phyloP scores from a whole-genome alignment of 2,329 filamentous ascomycete genomes.

The Pseudocercospora ulei region DNA sequence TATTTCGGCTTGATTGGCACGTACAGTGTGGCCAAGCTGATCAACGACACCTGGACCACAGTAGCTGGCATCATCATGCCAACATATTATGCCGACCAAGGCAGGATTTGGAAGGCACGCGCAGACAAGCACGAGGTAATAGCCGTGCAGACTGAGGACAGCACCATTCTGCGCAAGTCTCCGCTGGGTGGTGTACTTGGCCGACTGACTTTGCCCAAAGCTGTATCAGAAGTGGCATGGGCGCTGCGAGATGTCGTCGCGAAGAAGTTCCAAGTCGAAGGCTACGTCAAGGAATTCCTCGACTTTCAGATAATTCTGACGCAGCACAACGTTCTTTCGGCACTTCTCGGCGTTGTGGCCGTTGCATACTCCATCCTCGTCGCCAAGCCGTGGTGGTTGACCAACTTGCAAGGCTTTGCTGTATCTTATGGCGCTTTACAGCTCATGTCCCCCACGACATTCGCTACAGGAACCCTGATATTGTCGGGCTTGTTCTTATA shows the following conservation, averaged over 20 bases:
- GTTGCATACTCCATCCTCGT: slow-evolving; percentile 57
- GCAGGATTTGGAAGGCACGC: slow-evolving; percentile 44
- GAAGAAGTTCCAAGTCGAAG: slow-evolving; percentile 45
- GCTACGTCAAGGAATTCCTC: slow-evolving; percentile 42
- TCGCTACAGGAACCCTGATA: slow-evolving; percentile 68
- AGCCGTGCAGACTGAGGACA: slow-evolving; percentile 12
- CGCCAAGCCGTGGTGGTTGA: slow-evolving; percentile 58
- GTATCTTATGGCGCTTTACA: slow-evolving; percentile 75
- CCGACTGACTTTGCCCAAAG: slow-evolving; percentile 39
- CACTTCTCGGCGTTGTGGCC: slow-evolving; percentile 47
- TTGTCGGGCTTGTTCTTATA: slow-evolving; percentile 79
- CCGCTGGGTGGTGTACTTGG: slow-evolving; percentile 47
- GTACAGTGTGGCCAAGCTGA: slow-evolving; percentile 62
- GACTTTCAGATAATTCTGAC: slow-evolving; percentile 45
- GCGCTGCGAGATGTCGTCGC: slow-evolving; percentile 40
- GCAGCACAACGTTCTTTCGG: slow-evolving; percentile 47
- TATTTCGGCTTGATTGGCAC: slow-evolving; percentile 76
- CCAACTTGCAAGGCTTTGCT: slow-evolving; percentile 76
- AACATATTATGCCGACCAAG: slow-evolving; percentile 50
- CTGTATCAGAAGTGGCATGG: slow-evolving; percentile 41
- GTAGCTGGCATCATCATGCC: slow-evolving; percentile 63
- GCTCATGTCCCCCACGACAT: slow-evolving; percentile 79
- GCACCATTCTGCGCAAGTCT: slow-evolving; percentile 31
- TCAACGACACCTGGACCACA: slow-evolving; percentile 62
- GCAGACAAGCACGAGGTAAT: slow-evolving; percentile 31